A percentile compares a stretch with the other conserved stretches of the same genome.
Conservation (phyloP, 805 yeast species). For the Sugiyamaella marilandica region DNA sequence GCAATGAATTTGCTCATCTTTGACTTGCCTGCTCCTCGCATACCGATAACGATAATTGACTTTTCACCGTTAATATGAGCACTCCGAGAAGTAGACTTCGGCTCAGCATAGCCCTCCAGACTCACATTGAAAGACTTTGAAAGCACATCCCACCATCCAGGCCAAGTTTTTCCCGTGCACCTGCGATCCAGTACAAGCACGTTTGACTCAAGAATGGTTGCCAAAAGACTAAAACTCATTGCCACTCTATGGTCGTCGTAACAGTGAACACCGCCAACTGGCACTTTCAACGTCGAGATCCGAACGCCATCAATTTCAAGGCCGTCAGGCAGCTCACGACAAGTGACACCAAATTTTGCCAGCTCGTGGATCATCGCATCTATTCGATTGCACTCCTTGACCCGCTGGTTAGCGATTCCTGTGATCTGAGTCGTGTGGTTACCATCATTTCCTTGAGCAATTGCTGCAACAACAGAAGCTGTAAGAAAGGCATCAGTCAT, state of each 20-base stretch:
- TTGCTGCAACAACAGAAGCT: constrained; percentile 96
- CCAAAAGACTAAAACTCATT: constrained; percentile 88
- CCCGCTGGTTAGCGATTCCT: constrained; percentile 97
- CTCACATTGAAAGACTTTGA: constrained; percentile 60
- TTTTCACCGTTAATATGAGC: constrained; percentile 35
- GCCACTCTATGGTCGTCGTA: constrained; percentile 98
- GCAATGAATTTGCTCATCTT: constrained; percentile 81
- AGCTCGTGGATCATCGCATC: constrained; percentile 89
- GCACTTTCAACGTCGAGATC: constrained; percentile 42
- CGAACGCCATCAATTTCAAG: constrained; percentile 75
- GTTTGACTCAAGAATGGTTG: constrained; percentile 60
- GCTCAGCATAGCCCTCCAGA: constrained; percentile 54
- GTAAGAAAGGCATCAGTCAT: constrained; percentile 99
- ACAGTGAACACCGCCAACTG: constrained; percentile 62
- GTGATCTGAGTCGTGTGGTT: constrained; percentile 65
- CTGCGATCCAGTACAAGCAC: constrained; percentile 79
- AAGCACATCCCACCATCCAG: constrained; percentile 98
- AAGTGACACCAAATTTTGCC: constrained; percentile 83
- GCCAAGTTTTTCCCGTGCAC: constrained; percentile 98
- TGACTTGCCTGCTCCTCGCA: constrained; percentile 97
- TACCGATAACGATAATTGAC: constrained; percentile 80
- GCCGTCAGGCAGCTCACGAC: constrained; percentile 87
- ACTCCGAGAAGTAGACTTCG: constrained; percentile 8
- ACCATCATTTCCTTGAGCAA: constrained; percentile 50
- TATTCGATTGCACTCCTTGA: constrained; percentile 94